Conservation (phyloP, 805 yeast genomes). For the Geotrichum ghanense region DNA sequence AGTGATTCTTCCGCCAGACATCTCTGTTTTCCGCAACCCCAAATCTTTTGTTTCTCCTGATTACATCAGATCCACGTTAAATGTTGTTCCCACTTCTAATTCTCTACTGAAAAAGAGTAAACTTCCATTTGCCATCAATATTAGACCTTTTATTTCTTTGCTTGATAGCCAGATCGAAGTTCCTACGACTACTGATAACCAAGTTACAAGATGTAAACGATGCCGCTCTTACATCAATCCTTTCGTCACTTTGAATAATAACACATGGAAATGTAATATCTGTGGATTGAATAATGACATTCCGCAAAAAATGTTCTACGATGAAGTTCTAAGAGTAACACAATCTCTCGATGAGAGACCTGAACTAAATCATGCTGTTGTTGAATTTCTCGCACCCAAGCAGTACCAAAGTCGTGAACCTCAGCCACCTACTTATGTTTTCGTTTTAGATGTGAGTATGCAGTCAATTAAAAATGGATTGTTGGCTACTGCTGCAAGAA, state of each 20-base stretch:
- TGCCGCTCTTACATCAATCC: conserved; percentile 95
- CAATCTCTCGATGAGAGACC: conserved; percentile 61
- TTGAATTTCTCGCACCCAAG: conserved; percentile 88
- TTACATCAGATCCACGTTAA: conserved; percentile 76
- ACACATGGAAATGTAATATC: conserved; percentile 91
- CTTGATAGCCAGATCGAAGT: conserved; percentile 58
- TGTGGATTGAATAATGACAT: conserved; percentile 84
- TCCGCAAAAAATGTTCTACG: conserved; percentile 70
- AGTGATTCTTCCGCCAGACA: conserved; percentile 48
- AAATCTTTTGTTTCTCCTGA: conserved; percentile 57
- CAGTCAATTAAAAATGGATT: conserved; percentile 70
- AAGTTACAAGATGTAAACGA: conserved; percentile 87
- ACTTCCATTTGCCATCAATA: conserved; percentile 80
- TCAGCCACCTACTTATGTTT: conserved; percentile 80
- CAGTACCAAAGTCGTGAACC: conserved; percentile 93
- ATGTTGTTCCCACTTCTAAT: conserved; percentile 68
- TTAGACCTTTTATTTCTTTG: conserved; percentile 81
- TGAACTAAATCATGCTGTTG: conserved; percentile 77
- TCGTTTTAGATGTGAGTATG: conserved; percentile 77
- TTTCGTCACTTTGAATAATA: conserved; percentile 63
- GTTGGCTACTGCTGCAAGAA: conserved; percentile 79
- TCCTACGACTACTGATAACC: conserved; percentile 68
- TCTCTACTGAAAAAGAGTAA: conserved; percentile 76
- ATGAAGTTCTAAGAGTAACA: conserved; percentile 42
- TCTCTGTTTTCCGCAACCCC: conserved; percentile 48